A percentile compares a stretch with the other conserved stretches of the same genome.
Conservation (phyloP, 139 green algal species). For the Auxenochlorella pyrenoidosa region DNA sequence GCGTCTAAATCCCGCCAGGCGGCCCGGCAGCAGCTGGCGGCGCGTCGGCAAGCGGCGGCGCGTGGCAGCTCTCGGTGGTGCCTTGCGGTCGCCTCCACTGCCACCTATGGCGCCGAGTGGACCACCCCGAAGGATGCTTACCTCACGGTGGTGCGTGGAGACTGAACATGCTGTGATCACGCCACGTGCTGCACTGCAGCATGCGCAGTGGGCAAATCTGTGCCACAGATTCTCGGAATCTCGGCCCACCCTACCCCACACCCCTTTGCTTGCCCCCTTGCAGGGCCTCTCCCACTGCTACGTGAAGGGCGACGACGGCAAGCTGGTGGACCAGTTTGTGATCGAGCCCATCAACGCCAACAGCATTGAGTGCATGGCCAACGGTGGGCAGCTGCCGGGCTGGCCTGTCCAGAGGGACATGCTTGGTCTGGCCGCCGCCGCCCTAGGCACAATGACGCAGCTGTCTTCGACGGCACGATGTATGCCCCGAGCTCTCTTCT, state of each 20-base stretch:
- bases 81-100: background rate
- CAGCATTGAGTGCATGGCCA: slow-evolving; percentile 86
- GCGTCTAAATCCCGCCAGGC: background rate
- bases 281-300: slow-evolving; percentile 91
- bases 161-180: background rate
- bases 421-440: too few species aligned
- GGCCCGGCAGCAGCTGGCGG: background rate
- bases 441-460: too few species aligned
- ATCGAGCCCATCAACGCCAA: slow-evolving; percentile 88
- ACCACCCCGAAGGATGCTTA: slow-evolving; percentile 48
- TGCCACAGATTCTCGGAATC: background rate
- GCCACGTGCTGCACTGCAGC: background rate
- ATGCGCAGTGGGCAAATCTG: too few species aligned
- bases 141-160: slow-evolving; percentile 42
- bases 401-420: background rate
- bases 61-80: background rate
- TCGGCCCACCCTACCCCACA: background rate
- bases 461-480: too few species aligned
- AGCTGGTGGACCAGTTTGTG: slow-evolving; percentile 76
- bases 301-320: slow-evolving; percentile 73
- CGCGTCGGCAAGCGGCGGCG: background rate
- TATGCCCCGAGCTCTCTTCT: too few species aligned
- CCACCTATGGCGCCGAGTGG: slow-evolving; percentile 47
- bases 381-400: slow-evolving; percentile 51
- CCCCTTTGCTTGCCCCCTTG: too few species aligned